Conservation (phyloP, 352 stramenopile species). For the Pythium oligandrum region DNA sequence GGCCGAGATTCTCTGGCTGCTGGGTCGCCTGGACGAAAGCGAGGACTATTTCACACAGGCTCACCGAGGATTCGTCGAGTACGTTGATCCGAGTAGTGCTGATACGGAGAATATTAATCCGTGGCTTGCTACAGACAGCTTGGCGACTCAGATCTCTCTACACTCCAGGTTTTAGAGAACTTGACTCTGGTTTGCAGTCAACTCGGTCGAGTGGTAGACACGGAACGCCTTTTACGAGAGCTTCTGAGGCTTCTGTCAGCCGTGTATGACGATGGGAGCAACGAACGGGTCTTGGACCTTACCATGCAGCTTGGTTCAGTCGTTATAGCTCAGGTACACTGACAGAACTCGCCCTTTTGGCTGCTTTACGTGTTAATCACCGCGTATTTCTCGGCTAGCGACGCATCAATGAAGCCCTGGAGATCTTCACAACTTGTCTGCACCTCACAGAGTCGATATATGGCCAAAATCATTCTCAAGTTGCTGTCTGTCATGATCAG, state of each 20-base stretch:
- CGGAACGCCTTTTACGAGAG: slow-evolving; percentile 26
- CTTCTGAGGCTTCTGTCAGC: slow-evolving; percentile 22
- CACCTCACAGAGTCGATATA: slow-evolving; percentile 21
- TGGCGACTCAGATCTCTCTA: slow-evolving; percentile 28
- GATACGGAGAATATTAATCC: not conserved
- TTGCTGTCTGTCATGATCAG: slow-evolving; percentile 33
- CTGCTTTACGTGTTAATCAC: too few relatives aligned
- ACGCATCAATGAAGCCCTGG: too few relatives aligned
- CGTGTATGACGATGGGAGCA: slow-evolving; percentile 44
- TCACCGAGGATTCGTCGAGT: slow-evolving; percentile 24
- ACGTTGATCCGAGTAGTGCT: not conserved
- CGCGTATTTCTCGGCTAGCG: too few relatives aligned
- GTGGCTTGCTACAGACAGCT: slow-evolving; percentile 18
- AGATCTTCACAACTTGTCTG: slow-evolving; percentile 15
- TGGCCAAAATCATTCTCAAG: slow-evolving; percentile 13
- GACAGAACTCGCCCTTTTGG: slow-evolving; percentile 19
- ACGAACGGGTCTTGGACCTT: slow-evolving; percentile 41
- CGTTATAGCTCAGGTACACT: slow-evolving; percentile 36
- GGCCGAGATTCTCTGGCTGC: slow-evolving; percentile 31
- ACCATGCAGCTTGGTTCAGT: slow-evolving; percentile 26
- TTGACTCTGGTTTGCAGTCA: slow-evolving; percentile 29
- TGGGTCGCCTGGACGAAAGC: slow-evolving; percentile 24
- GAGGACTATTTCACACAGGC: slow-evolving; percentile 34
- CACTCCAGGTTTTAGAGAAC: slow-evolving; percentile 40
- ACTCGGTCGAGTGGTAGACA: slow-evolving; percentile 3